These are phyloP conservation scores for Coniochaeta sp. DNA, from an alignment of 2,329 filamentous ascomycete genomes.

Conservation along the genomic window DNA sequence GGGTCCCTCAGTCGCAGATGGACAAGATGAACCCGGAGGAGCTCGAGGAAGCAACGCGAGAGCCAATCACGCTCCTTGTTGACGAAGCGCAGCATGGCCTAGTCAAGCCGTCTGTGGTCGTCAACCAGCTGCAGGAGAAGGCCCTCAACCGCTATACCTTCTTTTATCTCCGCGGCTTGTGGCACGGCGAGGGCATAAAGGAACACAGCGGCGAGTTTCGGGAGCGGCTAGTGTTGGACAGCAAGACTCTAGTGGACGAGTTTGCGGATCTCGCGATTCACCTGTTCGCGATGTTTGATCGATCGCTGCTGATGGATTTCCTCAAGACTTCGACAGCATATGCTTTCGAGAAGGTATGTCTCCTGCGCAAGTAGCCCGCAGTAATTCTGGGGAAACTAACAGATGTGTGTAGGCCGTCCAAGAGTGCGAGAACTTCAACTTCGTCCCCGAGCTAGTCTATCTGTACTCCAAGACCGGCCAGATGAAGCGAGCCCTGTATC, in stretches of 20 bases:
- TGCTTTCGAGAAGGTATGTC: conserved; percentile 64
- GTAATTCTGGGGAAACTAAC: conserved; percentile 10
- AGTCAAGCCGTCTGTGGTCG: conserved; percentile 69
- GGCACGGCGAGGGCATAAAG: conserved; percentile 64
- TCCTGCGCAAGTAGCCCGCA: neutral
- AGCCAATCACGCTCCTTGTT: conserved; percentile 80
- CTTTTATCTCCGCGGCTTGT: conserved; percentile 84
- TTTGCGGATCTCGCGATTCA: conserved; percentile 83
- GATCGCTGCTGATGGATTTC: conserved; percentile 76
- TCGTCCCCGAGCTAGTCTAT: conserved; percentile 89
- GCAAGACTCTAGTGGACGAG: conserved; percentile 66
- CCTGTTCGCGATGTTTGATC: conserved; percentile 80
- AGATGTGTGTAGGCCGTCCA: conserved; percentile 44
- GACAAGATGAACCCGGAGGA: conserved; percentile 50
- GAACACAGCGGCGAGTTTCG: conserved; percentile 45
- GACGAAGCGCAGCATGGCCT: conserved; percentile 88
- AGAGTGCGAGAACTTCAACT: conserved; percentile 76
- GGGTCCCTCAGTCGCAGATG: conserved; percentile 67
- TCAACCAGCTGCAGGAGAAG: conserved; percentile 65
- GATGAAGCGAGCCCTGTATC: conserved; percentile 80
- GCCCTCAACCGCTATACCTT: conserved; percentile 71
- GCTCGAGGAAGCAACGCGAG: conserved; percentile 69
- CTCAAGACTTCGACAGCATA: conserved; percentile 80
- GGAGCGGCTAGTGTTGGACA: conserved; percentile 51
- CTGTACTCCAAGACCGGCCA: conserved; percentile 92